These are phyloP conservation scores for Dorcoceras hygrometricum DNA, from an alignment of 257 asterid genomes.

Conservation along the genomic window DNA sequence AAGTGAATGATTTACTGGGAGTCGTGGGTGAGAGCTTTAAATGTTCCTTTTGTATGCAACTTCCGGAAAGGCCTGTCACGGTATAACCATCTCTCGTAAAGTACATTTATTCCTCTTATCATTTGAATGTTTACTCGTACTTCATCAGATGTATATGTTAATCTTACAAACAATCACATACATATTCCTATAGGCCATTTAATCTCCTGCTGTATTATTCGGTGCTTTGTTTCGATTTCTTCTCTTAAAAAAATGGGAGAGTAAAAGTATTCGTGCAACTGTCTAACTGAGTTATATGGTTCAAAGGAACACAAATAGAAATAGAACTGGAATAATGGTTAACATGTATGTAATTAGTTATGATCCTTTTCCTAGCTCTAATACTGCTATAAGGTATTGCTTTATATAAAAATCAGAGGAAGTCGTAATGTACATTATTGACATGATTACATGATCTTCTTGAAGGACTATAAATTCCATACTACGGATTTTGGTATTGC, in stretches of 20 bases:
- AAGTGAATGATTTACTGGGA: conserved; percentile 41
- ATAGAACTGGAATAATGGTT: no score
- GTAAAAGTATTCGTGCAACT: no score
- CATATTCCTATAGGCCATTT: no score
- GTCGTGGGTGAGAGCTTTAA: conserved; percentile 60
- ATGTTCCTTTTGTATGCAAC: conserved; percentile 73
- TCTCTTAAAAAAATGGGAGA: no score
- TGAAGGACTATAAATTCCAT: no score
- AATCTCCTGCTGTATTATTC: no score
- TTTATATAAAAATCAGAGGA: neutral
- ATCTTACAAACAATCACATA: no score
- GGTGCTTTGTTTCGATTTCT: no score
- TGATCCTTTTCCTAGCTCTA: neutral
- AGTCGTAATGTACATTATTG: neutral
- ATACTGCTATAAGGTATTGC: neutral
- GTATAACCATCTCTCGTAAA: conserved; percentile 31
- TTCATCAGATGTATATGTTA: neutral
- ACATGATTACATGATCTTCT: neutral
- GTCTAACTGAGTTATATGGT: no score
- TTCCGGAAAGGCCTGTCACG: conserved; percentile 88
- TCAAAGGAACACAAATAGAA: no score
- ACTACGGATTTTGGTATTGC: no score
- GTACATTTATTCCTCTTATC: neutral
- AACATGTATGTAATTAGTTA: no score
- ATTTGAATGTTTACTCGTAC: neutral